Conservation (phyloP, 164 flowering plant genomes). For the Euptelea pleiosperma region DNA sequence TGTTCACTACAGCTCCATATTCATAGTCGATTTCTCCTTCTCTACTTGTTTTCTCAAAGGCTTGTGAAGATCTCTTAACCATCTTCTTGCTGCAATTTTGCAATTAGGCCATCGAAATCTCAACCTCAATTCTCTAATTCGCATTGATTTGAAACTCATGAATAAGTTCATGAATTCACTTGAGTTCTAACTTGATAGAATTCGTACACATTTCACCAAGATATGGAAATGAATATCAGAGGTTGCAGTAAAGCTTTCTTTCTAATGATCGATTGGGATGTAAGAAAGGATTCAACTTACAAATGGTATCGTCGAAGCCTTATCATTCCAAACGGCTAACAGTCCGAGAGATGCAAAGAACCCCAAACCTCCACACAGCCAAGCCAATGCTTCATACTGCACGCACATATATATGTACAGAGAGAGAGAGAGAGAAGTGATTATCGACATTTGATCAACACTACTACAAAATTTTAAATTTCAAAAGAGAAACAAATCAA, state of each 20-base stretch:
- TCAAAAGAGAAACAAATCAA: conserved; percentile 1
- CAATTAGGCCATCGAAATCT: no score
- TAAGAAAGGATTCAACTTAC: conserved; percentile 42
- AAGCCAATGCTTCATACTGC: conserved; percentile 95
- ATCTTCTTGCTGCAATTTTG: no score
- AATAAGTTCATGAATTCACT: no score
- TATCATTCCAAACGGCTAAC: conserved; percentile 86
- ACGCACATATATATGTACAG: no score
- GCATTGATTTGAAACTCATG: no score
- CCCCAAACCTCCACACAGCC: conserved; percentile 95
- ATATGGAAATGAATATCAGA: neutral
- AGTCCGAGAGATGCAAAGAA: conserved; percentile 68
- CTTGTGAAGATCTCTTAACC: no score
- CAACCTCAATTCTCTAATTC: no score
- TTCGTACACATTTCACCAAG: no score
- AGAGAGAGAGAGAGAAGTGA: neutral
- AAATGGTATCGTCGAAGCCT: conserved; percentile 79
- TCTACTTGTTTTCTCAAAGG: no score
- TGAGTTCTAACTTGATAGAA: no score
- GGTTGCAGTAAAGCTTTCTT: neutral
- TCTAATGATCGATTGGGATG: neutral
- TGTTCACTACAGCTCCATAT: no score
- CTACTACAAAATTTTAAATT: neutral
- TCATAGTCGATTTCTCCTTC: no score
- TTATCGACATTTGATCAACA: neutral